Percentiles rank a stretch among this genome's conserved stretches.
phyloP scores from a whole-genome alignment of 1,284 basidiomycete species.

The Boletus smithii region DNA sequence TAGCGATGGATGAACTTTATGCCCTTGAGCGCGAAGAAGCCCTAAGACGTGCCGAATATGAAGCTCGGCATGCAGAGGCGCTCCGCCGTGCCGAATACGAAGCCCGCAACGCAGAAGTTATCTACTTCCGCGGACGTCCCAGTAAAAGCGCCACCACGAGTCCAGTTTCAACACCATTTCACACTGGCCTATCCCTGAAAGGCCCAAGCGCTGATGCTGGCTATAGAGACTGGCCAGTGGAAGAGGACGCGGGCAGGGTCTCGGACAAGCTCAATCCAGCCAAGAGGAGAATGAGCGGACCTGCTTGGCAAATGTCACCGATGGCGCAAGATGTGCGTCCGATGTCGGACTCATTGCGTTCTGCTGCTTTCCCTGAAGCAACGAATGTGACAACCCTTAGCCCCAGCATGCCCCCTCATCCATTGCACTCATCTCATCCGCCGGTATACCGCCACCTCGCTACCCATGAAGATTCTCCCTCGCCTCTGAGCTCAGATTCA shows the following conservation, averaged over 20 bases:
- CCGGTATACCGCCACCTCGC: constrained; percentile 37
- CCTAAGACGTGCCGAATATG: constrained; percentile 79
- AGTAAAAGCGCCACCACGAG: constrained; percentile 70
- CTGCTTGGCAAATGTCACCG: constrained; percentile 49
- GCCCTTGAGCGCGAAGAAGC: constrained; percentile 85
- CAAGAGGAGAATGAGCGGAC: constrained; percentile 48
- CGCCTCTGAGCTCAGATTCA: constrained; percentile 66
- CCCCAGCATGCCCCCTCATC: constrained; percentile 40
- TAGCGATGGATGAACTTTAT: constrained; percentile 84
- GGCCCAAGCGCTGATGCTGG: constrained; percentile 33
- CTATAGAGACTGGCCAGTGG: constrained; percentile 37
- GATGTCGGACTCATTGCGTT: constrained; percentile 20
- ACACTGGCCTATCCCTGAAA: constrained; percentile 28
- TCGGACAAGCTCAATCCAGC: constrained; percentile 23
- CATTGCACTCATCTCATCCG: constrained; percentile 32
- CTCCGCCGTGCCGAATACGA: constrained; percentile 78
- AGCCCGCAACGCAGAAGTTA: constrained; percentile 56
- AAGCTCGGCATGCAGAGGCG: constrained; percentile 75
- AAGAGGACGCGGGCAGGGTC: constrained; percentile 29
- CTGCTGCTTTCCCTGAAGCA: constrained; percentile 23
- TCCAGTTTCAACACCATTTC: constrained; percentile 56
- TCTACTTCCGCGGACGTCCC: constrained; percentile 42
- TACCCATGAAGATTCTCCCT: constrained; percentile 57
- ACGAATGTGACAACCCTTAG: constrained; percentile 23
- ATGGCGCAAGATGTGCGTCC: constrained; percentile 30